Conservation (phyloP, 2,329 filamentous ascomycete genomes). For the Pseudovirgaria hyperparasitica region DNA sequence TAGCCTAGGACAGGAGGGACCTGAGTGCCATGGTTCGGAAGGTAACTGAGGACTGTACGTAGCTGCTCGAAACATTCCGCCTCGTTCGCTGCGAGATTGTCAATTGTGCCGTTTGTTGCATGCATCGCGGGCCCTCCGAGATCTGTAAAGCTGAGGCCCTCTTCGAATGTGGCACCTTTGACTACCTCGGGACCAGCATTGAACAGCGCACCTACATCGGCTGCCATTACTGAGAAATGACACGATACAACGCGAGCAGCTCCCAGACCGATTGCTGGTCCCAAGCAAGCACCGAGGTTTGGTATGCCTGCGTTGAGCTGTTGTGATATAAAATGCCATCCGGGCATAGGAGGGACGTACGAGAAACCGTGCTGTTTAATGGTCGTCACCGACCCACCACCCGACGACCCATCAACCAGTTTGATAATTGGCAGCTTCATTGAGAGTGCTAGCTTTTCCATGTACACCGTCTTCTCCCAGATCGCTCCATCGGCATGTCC, state of each 20-base stretch:
- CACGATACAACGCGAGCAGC: constrained; percentile 48
- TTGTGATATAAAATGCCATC: constrained; percentile 40
- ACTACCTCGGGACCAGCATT: constrained; percentile 54
- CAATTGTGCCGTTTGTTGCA: constrained; percentile 53
- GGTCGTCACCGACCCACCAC: constrained; percentile 49
- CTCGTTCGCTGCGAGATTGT: constrained; percentile 49
- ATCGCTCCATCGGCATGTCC: constrained; percentile 52
- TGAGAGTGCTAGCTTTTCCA: constrained; percentile 47
- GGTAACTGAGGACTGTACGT: constrained; percentile 41
- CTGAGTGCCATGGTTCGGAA: constrained; percentile 45
- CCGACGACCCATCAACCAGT: constrained; percentile 50
- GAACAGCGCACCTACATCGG: constrained; percentile 47
- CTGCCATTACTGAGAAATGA: constrained; percentile 55
- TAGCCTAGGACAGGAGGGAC: constrained; percentile 36
- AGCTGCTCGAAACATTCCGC: constrained; percentile 50
- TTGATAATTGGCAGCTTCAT: constrained; percentile 49
- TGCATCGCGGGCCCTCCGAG: constrained; percentile 49
- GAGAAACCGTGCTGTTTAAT: constrained; percentile 44
- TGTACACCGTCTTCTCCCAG: constrained; percentile 44
- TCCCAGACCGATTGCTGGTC: constrained; percentile 51
- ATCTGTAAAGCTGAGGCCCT: constrained; percentile 45
- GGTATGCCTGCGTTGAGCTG: constrained; percentile 52
- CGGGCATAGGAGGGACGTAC: constrained; percentile 45
- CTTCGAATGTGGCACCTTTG: constrained; percentile 47
- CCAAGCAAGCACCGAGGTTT: constrained; percentile 50